Evolutionary conservation across 306 rosid genomes (phyloP), one percentile per base, ranked within the genome.

Genomic region (Dalbergia oliveri): DNA sequence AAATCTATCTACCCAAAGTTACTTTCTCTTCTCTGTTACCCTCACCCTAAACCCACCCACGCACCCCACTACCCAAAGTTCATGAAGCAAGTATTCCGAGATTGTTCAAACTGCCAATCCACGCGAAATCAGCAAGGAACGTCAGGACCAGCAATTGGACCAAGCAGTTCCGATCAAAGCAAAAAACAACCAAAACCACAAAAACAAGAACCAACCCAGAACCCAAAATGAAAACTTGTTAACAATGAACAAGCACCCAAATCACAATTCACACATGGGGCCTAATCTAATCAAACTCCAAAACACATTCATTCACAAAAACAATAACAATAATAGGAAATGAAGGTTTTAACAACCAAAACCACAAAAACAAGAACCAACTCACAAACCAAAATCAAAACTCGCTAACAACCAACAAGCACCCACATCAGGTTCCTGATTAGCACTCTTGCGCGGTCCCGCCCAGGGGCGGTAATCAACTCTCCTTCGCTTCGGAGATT

Each of bases 101-200:
- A 70, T 94, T 92, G 88, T 94, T 94, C 78, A 94, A 72, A 12
- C 98, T 97, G 8, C 98, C 87, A 94, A 82, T 47, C 97, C 98
- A 71, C 84, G 80, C 3, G 97, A 94, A 74, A 58, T 75, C 90
- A 76, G 77, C 19, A 58, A 67, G 41, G 76, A 51, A 64, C n/a
- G n/a, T 68, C 64, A 11, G 47, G 26, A 31, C 83, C 58, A 8
- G 76, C 85, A 12, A 90, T 16, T 86, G 88, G 72, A 80, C 81
- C 18, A 92, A 89, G 37, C 87, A 79, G 44, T 61, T 85, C 16
- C 82, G 74, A 94, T 81, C 69, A 90, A 41, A 37, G 23, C 23
- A 21, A 0, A 21, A 26, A 37, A 4, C 8, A 37, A 37, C 7
- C 5, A 37, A 43, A 43, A 9, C 8, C 8, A 50, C 57, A 1